Evolutionary conservation across 352 stramenopile genomes (phyloP).

Genomic region (Phytophthora pinifolia): DNA sequence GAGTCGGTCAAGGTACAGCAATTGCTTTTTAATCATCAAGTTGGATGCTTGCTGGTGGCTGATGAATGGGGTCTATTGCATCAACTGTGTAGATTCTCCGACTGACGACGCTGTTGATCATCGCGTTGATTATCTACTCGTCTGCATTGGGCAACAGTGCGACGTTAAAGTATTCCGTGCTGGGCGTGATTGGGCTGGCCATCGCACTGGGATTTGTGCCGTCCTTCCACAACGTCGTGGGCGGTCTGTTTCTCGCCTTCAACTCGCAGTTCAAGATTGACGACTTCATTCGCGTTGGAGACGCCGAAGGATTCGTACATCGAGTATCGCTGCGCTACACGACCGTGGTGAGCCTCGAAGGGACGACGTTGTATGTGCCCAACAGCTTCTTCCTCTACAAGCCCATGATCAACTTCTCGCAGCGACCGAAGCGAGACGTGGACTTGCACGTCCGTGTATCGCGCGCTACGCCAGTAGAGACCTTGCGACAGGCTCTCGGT

Average conservation of each 20-base stretch:
- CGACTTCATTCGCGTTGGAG: constrained; percentile 82
- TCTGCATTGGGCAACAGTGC: constrained; percentile 69
- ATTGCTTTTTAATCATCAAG: no score
- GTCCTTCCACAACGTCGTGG: constrained; percentile 87
- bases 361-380: constrained; percentile 78
- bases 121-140: constrained; percentile 86
- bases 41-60: background rate
- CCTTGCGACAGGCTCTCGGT: constrained; percentile 52
- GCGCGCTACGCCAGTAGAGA: constrained; percentile 53
- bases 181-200: constrained; percentile 79
- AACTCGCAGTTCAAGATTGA: constrained; percentile 90
- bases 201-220: constrained; percentile 87
- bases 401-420: constrained; percentile 88
- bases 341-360: constrained; percentile 77
- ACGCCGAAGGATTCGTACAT: constrained; percentile 79
- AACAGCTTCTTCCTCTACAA: constrained; percentile 92
- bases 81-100: constrained; percentile 58
- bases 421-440: constrained; percentile 81
- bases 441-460: constrained; percentile 73
- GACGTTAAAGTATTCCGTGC: constrained; percentile 82
- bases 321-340: constrained; percentile 85
- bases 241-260: constrained; percentile 86
- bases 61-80: background rate
- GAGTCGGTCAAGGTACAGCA: constrained; percentile 79
- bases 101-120: constrained; percentile 74